Percentiles rank a stretch among this genome's conserved stretches.
Conservation (phyloP, 352 stramenopile genomes). For the Plasmopara muralis region DNA sequence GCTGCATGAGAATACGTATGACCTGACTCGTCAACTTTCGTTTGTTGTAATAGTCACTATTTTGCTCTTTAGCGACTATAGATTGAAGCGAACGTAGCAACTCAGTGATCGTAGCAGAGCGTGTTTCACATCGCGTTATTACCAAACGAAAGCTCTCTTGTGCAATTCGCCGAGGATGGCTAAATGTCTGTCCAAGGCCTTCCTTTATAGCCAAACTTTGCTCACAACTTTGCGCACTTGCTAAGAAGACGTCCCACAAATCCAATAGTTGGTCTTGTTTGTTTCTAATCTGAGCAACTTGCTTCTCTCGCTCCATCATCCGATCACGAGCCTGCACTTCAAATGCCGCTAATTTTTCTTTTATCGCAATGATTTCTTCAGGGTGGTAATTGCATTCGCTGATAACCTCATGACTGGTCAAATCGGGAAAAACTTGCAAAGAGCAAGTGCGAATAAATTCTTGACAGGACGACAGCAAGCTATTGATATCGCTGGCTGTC, state of each 20-base stretch:
- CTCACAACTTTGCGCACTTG: conserved; percentile 57
- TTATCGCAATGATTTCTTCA: conserved; percentile 50
- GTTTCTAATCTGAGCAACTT: conserved; percentile 30
- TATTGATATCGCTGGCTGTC: conserved; percentile 26
- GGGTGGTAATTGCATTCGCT: conserved; percentile 82
- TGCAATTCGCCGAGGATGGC: conserved; percentile 69
- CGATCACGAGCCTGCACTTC: conserved; percentile 33
- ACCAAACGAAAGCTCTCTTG: conserved; percentile 82
- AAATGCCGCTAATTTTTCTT: conserved; percentile 31
- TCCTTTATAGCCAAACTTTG: conserved; percentile 84
- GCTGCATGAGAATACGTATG: conserved; percentile 36
- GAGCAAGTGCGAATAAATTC: conserved; percentile 51
- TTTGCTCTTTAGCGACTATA: conserved; percentile 23
- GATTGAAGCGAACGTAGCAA: conserved; percentile 49
- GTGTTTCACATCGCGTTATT: conserved; percentile 70
- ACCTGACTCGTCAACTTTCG: conserved; percentile 17
- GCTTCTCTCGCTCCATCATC: conserved; percentile 29
- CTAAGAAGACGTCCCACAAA: conserved; percentile 50
- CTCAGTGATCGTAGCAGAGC: conserved; percentile 52
- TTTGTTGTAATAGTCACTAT: background rate
- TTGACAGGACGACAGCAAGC: conserved; percentile 32
- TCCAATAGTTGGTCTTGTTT: conserved; percentile 27
- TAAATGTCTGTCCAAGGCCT: conserved; percentile 86
- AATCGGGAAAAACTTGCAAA: conserved; percentile 52
- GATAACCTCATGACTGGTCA: conserved; percentile 54